phyloP scores from a whole-genome alignment of 2,329 filamentous ascomycete species.

The Pyrenophora teres region DNA sequence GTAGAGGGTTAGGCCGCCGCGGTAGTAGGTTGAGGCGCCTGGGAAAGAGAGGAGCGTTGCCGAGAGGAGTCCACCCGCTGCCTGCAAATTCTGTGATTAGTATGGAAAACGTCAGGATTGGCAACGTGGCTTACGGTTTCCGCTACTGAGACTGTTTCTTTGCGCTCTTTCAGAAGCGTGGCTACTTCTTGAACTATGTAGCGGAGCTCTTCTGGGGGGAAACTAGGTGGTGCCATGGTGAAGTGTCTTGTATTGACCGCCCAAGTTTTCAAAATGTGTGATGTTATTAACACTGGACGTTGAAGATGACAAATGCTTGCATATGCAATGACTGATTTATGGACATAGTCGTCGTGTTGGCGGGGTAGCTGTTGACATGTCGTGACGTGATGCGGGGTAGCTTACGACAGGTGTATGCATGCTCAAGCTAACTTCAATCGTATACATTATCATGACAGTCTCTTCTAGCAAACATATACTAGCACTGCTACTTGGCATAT shows the following conservation, averaged over 20 bases:
- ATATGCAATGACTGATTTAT: not conserved
- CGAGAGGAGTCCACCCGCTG: conserved; percentile 66
- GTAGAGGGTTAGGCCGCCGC: conserved; percentile 67
- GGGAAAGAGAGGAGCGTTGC: conserved; percentile 62
- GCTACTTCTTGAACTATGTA: conserved; percentile 57
- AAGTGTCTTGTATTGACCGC: not conserved
- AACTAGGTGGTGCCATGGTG: conserved; percentile 38
- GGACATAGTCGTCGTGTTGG: conserved; percentile 2
- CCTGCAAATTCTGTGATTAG: conserved; percentile 43
- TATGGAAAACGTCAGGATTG: not conserved
- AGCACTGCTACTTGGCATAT: not conserved
- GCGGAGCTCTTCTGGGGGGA: conserved; percentile 51
- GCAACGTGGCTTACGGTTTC: conserved; percentile 57
- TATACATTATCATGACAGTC: not conserved
- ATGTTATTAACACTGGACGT: too few species aligned
- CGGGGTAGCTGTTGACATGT: conserved; percentile 20
- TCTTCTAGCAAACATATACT: not conserved
- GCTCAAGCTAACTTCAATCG: not conserved
- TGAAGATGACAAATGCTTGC: conserved; percentile 3
- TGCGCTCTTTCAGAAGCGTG: conserved; percentile 58
- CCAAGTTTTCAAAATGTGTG: not conserved
- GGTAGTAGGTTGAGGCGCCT: conserved; percentile 63
- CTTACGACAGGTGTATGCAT: not conserved
- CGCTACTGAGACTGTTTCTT: conserved; percentile 64
- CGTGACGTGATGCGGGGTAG: conserved; percentile 30